Evolutionary conservation across 495 filamentous ascomycete genomes (phyloP).

Genomic region (Neurospora sp.): DNA sequence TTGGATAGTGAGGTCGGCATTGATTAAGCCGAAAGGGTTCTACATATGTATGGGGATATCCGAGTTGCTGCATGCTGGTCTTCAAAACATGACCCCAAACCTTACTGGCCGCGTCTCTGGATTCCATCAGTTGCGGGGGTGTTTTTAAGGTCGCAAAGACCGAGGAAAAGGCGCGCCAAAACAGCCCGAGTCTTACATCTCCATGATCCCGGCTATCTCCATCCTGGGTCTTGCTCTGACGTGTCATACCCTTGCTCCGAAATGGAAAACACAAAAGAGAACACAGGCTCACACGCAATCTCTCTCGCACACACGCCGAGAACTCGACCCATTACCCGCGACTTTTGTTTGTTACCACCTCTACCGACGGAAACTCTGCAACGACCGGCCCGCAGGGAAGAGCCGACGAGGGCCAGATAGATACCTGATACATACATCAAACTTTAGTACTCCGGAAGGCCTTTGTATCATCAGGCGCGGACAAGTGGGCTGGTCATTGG

Average conservation of each 20-base stretch:
- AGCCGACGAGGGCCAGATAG: not conserved
- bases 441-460: not conserved
- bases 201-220: not conserved
- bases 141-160: not conserved
- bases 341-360: not conserved
- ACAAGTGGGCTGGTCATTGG: not conserved
- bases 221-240: not conserved
- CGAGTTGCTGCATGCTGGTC: not conserved
- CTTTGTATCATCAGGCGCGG: not conserved
- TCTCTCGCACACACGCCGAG: not conserved
- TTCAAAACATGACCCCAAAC: not conserved
- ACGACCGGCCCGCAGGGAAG: not conserved
- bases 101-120: not conserved
- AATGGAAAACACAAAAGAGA: not conserved
- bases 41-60: not conserved
- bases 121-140: not conserved
- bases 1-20: not conserved
- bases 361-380: not conserved
- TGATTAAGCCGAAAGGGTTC: not conserved
- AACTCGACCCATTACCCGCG: not conserved
- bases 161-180: not conserved
- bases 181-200: not conserved
- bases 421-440: not conserved
- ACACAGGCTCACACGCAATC: not conserved
- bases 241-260: not conserved